A percentile compares a stretch with the other conserved stretches of the same genome.
phyloP scores from a whole-genome alignment of 148 eudicot genomes.

The Spergularia bocconei region DNA sequence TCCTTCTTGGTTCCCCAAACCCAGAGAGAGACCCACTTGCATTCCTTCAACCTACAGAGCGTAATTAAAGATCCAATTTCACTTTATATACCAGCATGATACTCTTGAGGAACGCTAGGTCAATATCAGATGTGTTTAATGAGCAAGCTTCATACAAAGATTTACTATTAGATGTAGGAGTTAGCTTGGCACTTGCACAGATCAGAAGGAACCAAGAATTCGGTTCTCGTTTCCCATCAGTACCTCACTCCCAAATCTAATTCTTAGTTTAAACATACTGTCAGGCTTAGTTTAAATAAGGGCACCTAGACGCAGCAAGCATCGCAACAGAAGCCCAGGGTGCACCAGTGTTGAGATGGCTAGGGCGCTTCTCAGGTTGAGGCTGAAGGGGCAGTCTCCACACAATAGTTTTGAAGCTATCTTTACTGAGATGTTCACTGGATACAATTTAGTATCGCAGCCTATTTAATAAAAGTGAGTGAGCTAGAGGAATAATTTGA shows the following conservation, averaged over 20 bases:
- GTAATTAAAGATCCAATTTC: slow-evolving; percentile 6
- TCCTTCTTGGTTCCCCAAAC: slow-evolving; percentile 60
- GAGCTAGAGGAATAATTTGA: not conserved
- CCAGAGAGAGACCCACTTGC: slow-evolving; percentile 74
- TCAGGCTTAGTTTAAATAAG: no score
- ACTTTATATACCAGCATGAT: no score
- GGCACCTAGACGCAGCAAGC: no score
- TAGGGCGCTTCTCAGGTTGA: no score
- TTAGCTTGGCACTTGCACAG: not conserved
- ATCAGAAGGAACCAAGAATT: not conserved
- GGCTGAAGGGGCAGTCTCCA: no score
- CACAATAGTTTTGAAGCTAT: no score
- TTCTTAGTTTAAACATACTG: not conserved
- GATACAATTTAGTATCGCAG: no score
- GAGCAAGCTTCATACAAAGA: not conserved
- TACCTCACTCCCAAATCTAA: not conserved
- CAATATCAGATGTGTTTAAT: not conserved
- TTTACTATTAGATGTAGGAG: not conserved
- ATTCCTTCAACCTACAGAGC: slow-evolving; percentile 73
- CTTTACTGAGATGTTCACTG: no score
- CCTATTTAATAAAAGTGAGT: not conserved
- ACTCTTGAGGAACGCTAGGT: not conserved
- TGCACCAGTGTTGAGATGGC: no score
- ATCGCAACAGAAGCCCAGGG: no score
- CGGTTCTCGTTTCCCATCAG: not conserved